Percentiles rank a stretch among this genome's conserved stretches.
Evolutionary conservation across 164 flowering plant species (phyloP).

Genomic region (Paratinospora sagittata): DNA sequence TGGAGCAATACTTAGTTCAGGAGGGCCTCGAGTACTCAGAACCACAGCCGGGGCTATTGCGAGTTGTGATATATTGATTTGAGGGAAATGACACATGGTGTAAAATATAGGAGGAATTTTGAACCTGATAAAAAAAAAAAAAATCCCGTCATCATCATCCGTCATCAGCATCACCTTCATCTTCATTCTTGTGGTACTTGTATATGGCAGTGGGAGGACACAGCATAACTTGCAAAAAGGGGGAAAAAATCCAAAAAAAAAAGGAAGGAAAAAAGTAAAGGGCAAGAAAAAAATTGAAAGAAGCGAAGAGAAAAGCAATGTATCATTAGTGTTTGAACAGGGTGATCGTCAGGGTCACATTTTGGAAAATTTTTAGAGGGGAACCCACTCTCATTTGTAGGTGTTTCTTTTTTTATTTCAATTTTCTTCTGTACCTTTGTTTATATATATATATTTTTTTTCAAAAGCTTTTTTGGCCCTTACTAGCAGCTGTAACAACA

Average conservation of each 20-base stretch:
- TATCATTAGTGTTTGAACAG: constrained; percentile 24
- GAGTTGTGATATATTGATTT: constrained; percentile 75
- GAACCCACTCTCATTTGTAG: background rate
- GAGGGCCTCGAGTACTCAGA: constrained; percentile 83
- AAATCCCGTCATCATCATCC: background rate
- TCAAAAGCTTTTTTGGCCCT: constrained; percentile 18
- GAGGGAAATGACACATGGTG: constrained; percentile 12
- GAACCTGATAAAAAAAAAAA: constrained; percentile 11
- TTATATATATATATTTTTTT: constrained; percentile 17
- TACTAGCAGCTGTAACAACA: constrained; percentile 31
- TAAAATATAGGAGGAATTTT: constrained; percentile 34
- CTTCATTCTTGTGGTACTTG: constrained; percentile 48
- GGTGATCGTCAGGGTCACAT: constrained; percentile 24
- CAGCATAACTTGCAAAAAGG: too few relatives aligned
- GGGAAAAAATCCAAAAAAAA: too few relatives aligned
- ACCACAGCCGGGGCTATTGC: constrained; percentile 92
- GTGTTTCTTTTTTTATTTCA: background rate
- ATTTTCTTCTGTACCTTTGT: constrained; percentile 16
- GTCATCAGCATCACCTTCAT: constrained; percentile 12
- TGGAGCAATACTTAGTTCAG: constrained; percentile 78
- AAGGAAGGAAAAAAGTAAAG: constrained; percentile 4
- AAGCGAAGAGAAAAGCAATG: background rate
- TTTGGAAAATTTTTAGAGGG: constrained; percentile 25
- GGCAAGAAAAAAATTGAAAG: background rate
- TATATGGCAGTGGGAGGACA: constrained; percentile 35